Conservation (phyloP, 805 yeast species). For the Blastobotrys terrestris region DNA sequence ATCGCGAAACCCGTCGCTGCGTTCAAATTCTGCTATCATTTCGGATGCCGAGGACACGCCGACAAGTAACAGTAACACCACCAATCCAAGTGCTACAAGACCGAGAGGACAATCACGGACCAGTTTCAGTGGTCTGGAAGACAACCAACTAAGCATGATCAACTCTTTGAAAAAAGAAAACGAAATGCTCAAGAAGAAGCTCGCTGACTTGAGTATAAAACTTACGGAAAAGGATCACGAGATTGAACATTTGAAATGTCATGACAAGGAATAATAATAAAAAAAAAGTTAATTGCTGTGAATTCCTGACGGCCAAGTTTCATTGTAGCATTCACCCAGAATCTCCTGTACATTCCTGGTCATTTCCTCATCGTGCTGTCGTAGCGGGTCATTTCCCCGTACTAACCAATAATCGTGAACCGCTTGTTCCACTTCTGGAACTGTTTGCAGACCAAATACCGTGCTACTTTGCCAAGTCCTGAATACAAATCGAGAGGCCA, state of each 20-base stretch:
- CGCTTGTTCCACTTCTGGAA: conserved; percentile 60
- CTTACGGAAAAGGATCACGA: conserved; percentile 26
- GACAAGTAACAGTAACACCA: conserved; percentile 1
- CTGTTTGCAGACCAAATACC: conserved; percentile 69
- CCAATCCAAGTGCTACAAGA: conserved; percentile 4
- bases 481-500: conserved; percentile 73
- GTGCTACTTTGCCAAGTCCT: conserved; percentile 61
- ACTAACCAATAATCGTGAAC: conserved; percentile 50
- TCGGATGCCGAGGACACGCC: conserved; percentile 18
- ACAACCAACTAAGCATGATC: conserved; percentile 18
- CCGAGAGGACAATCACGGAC: conserved; percentile 17
- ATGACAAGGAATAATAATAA: not conserved
- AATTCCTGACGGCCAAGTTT: conserved; percentile 58
- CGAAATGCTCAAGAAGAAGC: conserved; percentile 25
- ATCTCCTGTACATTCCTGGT: conserved; percentile 39
- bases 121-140: conserved; percentile 20
- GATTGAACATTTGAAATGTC: conserved; percentile 17
- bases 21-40: conserved; percentile 17
- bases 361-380: conserved; percentile 39
- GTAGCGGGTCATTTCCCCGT: conserved; percentile 27
- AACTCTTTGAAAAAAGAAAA: conserved; percentile 24
- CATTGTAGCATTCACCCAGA: conserved; percentile 52
- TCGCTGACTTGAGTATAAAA: conserved; percentile 25
- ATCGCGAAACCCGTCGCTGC: conserved; percentile 23
- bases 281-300: conserved; percentile 2